phyloP scores from a whole-genome alignment of 2,329 filamentous ascomycete genomes.

The Xylaria hypoxylon region DNA sequence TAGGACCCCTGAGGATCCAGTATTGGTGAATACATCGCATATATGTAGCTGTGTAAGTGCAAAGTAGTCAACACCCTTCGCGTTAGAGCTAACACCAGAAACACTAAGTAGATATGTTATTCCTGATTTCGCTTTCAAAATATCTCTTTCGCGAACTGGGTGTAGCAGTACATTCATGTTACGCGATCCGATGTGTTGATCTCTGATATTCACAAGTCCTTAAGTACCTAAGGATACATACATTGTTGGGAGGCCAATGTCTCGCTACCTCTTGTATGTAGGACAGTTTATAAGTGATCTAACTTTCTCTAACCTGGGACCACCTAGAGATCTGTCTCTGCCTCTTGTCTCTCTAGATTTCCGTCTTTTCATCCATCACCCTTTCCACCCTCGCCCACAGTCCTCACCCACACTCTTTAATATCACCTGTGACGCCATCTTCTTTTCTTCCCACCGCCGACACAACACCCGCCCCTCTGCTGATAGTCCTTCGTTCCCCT shows the following conservation, averaged over 20 bases:
- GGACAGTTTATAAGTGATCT: constrained; percentile 23
- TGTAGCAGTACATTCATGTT: constrained; percentile 25
- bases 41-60: constrained; percentile 13
- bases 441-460: neutral
- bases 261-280: constrained; percentile 10
- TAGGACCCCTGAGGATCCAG: neutral
- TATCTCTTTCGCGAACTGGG: neutral
- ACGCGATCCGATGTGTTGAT: constrained; percentile 16
- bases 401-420: constrained; percentile 1
- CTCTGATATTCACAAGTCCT: neutral
- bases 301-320: neutral
- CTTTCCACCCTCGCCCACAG: neutral
- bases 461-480: neutral
- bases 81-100: neutral
- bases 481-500: neutral
- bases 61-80: constrained; percentile 1
- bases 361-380: constrained; percentile 10
- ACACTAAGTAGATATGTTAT: neutral
- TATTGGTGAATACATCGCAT: constrained; percentile 16
- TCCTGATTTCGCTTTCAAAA: neutral
- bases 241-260: constrained; percentile 17
- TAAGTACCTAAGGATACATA: constrained; percentile 16
- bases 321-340: neutral
- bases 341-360: neutral
- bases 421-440: neutral